phyloP scores from a whole-genome alignment of 345 rosid species.

The Salix koriyanagi region DNA sequence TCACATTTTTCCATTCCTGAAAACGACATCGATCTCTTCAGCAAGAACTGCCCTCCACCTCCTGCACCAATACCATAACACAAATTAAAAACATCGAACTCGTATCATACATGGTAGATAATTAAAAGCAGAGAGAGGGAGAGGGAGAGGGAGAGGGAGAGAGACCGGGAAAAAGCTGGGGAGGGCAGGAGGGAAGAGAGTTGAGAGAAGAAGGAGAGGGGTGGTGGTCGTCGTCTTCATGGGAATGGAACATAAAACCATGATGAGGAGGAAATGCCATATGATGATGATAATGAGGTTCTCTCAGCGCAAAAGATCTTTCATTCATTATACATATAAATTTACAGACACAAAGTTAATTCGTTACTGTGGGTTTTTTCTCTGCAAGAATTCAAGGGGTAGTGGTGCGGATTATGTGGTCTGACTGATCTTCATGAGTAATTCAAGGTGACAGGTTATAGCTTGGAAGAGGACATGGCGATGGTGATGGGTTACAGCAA shows the following conservation, averaged over 20 bases:
- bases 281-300: background rate
- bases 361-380: background rate
- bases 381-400: background rate
- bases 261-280: slow-evolving; percentile 72
- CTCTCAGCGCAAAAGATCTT: background rate
- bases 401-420: background rate
- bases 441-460: slow-evolving; percentile 23
- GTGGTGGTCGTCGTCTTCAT: slow-evolving; percentile 54
- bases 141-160: background rate
- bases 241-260: slow-evolving; percentile 62
- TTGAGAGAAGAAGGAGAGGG: slow-evolving; percentile 54
- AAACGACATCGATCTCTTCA: slow-evolving; percentile 80
- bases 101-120: background rate
- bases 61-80: slow-evolving; percentile 20
- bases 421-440: slow-evolving; percentile 18
- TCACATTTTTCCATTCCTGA: slow-evolving; percentile 51
- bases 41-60: slow-evolving; percentile 49
- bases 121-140: background rate
- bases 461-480: slow-evolving; percentile 28
- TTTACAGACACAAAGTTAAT: background rate
- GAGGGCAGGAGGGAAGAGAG: slow-evolving; percentile 62
- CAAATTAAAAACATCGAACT: background rate
- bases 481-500: slow-evolving; percentile 39
- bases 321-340: background rate
- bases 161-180: slow-evolving; percentile 64